phyloP scores from a whole-genome alignment of 495 filamentous ascomycete genomes.

The Neohortaea acidophila region DNA sequence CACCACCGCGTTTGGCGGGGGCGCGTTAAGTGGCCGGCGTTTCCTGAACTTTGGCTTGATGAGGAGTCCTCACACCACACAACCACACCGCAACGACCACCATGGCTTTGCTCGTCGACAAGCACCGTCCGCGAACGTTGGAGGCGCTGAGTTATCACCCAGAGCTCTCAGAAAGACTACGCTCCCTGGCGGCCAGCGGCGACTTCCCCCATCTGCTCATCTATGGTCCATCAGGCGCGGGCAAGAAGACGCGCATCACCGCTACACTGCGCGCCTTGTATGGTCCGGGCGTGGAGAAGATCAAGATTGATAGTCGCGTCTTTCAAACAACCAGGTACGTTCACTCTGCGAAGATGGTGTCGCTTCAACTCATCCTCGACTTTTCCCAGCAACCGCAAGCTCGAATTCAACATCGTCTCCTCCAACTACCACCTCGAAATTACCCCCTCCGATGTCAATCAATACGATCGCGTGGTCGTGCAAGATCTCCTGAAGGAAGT shows the following conservation, averaged over 20 bases:
- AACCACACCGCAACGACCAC: background rate
- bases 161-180: conserved; percentile 74
- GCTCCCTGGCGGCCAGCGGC: conserved; percentile 79
- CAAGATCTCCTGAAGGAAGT: conserved; percentile 96
- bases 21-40: background rate
- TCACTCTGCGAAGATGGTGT: too few species aligned
- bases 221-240: conserved; percentile 89
- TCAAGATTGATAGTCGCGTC: conserved; percentile 48
- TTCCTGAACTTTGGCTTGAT: background rate
- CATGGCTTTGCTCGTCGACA: conserved; percentile 83
- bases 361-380: too few species aligned
- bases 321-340: conserved; percentile 68
- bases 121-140: conserved; percentile 76
- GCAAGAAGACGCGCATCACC: conserved; percentile 93
- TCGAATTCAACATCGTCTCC: conserved; percentile 96
- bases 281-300: conserved; percentile 25
- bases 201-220: conserved; percentile 96
- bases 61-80: background rate
- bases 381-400: conserved; percentile 54
- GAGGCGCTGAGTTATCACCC: conserved; percentile 78
- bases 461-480: conserved; percentile 84
- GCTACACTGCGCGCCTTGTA: conserved; percentile 42
- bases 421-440: conserved; percentile 97
- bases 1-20: background rate
- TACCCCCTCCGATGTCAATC: conserved; percentile 93